These are phyloP conservation scores for Usnea hakonensis DNA, from an alignment of 495 filamentous ascomycete genomes.

Conservation along the genomic window DNA sequence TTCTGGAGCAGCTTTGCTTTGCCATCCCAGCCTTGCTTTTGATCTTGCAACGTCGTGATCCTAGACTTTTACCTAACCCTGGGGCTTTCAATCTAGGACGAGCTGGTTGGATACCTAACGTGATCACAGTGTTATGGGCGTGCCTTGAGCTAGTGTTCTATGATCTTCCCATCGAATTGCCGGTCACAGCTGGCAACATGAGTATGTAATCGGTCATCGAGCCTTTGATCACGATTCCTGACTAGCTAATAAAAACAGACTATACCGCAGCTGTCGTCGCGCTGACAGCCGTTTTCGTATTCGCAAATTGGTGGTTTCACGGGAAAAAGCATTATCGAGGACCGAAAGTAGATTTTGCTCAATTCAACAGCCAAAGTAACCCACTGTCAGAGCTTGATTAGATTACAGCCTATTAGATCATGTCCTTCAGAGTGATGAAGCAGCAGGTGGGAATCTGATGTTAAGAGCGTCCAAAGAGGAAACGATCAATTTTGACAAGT, in stretches of 20 bases:
- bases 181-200: constrained; percentile 5
- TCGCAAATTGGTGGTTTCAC: constrained; percentile 28
- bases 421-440: too few relatives aligned
- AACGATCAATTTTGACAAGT: too few relatives aligned
- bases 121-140: constrained; percentile 6
- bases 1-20: constrained; percentile 10
- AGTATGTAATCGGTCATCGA: neutral
- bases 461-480: too few relatives aligned
- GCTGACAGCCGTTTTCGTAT: constrained; percentile 26
- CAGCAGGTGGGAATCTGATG: too few relatives aligned
- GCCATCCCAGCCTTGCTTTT: constrained; percentile 3
- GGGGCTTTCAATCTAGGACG: constrained; percentile 8
- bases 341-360: too few relatives aligned
- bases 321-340: constrained; percentile 29
- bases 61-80: neutral
- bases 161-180: constrained; percentile 1
- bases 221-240: neutral
- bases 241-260: constrained; percentile 17
- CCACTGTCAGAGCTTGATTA: too few relatives aligned
- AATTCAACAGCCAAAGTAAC: too few relatives aligned
- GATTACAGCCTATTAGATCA: too few relatives aligned
- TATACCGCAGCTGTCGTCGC: constrained; percentile 30
- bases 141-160: constrained; percentile 1
- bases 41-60: constrained; percentile 7
- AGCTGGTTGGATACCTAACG: constrained; percentile 13